Evolutionary conservation across 2,329 filamentous ascomycete genomes (phyloP), one percentile per base, ranked within the genome.

Genomic region (Teratosphaeria destructans): DNA sequence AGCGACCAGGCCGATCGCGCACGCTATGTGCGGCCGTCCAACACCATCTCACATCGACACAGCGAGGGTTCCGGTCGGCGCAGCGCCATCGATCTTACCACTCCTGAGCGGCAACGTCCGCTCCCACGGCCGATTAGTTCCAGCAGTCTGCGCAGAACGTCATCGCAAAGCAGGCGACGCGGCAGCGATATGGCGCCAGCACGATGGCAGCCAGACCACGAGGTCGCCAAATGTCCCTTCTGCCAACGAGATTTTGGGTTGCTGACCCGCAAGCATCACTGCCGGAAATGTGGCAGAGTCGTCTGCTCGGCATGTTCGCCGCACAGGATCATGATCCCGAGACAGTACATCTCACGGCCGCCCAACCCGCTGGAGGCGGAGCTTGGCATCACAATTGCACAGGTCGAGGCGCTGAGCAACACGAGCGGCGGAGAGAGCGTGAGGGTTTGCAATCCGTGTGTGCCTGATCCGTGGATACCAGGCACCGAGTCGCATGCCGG

Each of bases 201-300:
- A 1, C 80, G 80, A 60, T 97, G 93, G 93, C 92, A 96, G 75
- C 88, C 91, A 3, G 93, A 97, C 73, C 79, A 82, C 3, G 90
- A 95, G 66, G 90, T 89, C 11, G 84, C 85, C 1, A 81, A 85
- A 62, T 97, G 93, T 72, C 90, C 91, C 1, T 95, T 96, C 60
- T 97, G 93, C 71, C 78, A 79, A 57, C 83, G 82, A 0, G 83
- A 85, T 55, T 97, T 97, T 70, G 89, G 84, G 71, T 87, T 95
- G 66, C 90, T 90, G 76, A 86, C 90, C 70, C 82, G 93, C 63
- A 95, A 95, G 71, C 93, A 97, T 75, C 93, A 97, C 72, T 97
- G 93, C 80, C 84, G 92, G 66, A 96, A 96, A 82, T 97, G 93
- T 71, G 93, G 93, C 54, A 81, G 91, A 62, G 92, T 97, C 8